Conservation (phyloP, 2,329 filamentous ascomycete genomes). For the Fusarium sp. region DNA sequence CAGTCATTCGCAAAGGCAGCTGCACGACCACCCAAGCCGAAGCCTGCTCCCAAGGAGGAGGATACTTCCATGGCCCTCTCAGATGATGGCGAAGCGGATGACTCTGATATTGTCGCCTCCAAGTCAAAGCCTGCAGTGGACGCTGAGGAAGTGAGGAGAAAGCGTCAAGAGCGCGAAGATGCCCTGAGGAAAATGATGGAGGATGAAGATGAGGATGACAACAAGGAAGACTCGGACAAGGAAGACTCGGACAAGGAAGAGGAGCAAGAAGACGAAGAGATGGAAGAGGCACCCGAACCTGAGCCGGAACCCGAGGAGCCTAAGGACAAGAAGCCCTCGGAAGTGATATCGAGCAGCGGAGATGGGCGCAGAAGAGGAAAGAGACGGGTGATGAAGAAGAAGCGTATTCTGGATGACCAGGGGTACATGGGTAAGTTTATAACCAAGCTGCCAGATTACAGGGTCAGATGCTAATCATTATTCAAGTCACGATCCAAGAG, state of each 20-base stretch:
- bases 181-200: constrained; percentile 62
- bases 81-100: constrained; percentile 57
- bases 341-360: constrained; percentile 64
- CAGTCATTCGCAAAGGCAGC: constrained; percentile 79
- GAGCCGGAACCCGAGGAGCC: constrained; percentile 53
- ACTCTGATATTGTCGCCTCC: constrained; percentile 48
- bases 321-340: constrained; percentile 59
- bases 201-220: constrained; percentile 69
- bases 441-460: neutral
- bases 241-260: constrained; percentile 54
- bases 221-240: constrained; percentile 60
- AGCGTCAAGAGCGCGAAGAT: constrained; percentile 54
- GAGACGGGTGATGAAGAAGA: constrained; percentile 87
- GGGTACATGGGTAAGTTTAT: constrained; percentile 82
- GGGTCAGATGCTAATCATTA: constrained; percentile 19
- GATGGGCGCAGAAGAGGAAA: constrained; percentile 79
- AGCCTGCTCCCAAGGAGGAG: constrained; percentile 53
- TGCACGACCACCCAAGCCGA: constrained; percentile 61
- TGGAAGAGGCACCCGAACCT: constrained; percentile 55
- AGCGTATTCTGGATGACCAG: constrained; percentile 86
- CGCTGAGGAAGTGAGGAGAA: constrained; percentile 43
- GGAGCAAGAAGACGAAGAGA: constrained; percentile 54
- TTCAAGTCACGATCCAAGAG: constrained; percentile 85
- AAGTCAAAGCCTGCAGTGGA: constrained; percentile 40
- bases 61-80: constrained; percentile 50